A percentile compares a stretch with the other conserved stretches of the same genome.
Conservation (phyloP, 2,329 filamentous ascomycete species). For the Chrysoporthe deuterocubensis region DNA sequence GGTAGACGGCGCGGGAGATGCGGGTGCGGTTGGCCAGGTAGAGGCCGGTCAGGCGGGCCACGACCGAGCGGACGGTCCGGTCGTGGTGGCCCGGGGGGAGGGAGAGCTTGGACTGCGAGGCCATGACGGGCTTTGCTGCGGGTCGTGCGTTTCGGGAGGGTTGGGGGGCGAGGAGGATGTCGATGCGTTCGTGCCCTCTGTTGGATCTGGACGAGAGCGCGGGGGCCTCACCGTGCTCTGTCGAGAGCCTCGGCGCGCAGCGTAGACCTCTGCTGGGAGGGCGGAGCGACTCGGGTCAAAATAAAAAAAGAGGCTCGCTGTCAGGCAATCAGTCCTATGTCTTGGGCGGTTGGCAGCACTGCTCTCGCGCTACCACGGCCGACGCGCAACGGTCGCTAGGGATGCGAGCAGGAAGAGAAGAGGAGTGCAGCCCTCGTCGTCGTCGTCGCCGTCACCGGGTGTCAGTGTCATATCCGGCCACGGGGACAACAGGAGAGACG, state of each 20-base stretch:
- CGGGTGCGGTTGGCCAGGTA: constrained; percentile 81
- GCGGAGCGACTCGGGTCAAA: too few species aligned
- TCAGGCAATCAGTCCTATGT: not conserved
- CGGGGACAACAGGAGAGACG: not conserved
- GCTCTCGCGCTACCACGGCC: not conserved
- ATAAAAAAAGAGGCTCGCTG: not conserved
- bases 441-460: not conserved
- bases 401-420: not conserved
- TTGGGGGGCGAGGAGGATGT: not conserved
- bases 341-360: not conserved
- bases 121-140: constrained; percentile 55
- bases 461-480: not conserved
- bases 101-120: constrained; percentile 73
- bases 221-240: too few species aligned
- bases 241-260: too few species aligned
- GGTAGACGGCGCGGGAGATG: constrained; percentile 82
- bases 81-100: constrained; percentile 55
- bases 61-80: constrained; percentile 65
- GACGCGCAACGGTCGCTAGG: not conserved
- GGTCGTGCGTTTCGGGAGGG: not conserved
- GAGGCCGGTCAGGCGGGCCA: constrained; percentile 69
- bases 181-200: not conserved
- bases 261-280: too few species aligned
- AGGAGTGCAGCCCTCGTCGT: not conserved
- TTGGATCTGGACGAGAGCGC: too few species aligned